These are phyloP conservation scores for Pleurotus citrinopileatus DNA, from an alignment of 768 basidiomycete species.

Conservation along the genomic window DNA sequence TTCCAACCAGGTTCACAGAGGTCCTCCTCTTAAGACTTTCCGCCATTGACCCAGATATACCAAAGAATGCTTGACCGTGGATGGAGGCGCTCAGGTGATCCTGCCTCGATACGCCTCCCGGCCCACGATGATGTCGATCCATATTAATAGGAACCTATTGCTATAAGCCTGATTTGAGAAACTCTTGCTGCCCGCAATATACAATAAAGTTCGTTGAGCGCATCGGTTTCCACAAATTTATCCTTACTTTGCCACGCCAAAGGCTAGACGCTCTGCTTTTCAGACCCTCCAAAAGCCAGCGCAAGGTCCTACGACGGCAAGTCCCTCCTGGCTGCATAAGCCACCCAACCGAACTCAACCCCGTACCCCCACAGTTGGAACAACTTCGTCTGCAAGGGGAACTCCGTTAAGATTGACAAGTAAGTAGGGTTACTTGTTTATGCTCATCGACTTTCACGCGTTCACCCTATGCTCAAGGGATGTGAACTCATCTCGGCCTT, in stretches of 20 bases:
- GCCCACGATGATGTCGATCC: background rate
- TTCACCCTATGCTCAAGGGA: too few relatives aligned
- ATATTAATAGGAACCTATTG: constrained; percentile 53
- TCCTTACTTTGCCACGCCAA: background rate
- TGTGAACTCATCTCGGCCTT: background rate
- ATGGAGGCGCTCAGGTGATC: constrained; percentile 74
- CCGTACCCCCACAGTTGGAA: constrained; percentile 63
- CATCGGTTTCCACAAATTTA: background rate
- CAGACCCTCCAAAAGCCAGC: constrained; percentile 68
- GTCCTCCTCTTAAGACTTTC: background rate
- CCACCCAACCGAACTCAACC: background rate
- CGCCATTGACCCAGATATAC: constrained; percentile 51
- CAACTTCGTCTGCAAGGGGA: background rate
- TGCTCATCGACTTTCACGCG: too few relatives aligned
- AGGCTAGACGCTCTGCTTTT: constrained; percentile 70
- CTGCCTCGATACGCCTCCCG: background rate
- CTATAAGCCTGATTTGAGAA: constrained; percentile 82
- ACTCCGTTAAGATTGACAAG: too few relatives aligned
- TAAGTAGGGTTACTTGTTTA: background rate
- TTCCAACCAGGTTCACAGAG: background rate
- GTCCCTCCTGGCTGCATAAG: background rate
- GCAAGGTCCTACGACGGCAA: constrained; percentile 72
- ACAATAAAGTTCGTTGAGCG: constrained; percentile 73
- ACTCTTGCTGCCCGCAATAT: constrained; percentile 91
- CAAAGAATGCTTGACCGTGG: constrained; percentile 83